A percentile compares a stretch with the other conserved stretches of the same genome.
These are phyloP conservation scores for Nicotiana undulata DNA, from an alignment of 257 asterid genomes.

Conservation along the genomic window DNA sequence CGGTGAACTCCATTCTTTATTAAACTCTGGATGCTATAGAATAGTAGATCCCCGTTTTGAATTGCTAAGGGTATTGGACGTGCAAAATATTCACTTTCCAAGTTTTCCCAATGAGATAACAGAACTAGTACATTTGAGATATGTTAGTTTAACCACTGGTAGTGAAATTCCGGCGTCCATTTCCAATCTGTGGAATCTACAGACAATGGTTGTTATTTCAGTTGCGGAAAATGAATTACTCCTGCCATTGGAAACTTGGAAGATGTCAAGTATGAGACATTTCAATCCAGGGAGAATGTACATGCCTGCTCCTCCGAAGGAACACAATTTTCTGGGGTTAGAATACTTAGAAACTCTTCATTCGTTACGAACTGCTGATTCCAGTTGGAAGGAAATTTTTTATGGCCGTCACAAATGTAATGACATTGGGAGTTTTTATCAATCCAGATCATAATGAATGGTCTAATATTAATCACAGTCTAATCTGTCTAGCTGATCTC, in stretches of 20 bases:
- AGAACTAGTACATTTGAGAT: background rate
- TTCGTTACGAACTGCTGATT: background rate
- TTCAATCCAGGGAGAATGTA: background rate
- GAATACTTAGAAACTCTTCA: background rate
- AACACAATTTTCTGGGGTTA: background rate
- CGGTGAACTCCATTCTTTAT: background rate
- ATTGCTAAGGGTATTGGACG: background rate
- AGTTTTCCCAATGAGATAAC: background rate
- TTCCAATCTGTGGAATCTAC: background rate
- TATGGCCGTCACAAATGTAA: background rate
- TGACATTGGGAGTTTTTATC: background rate
- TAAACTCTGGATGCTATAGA: background rate
- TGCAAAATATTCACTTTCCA: background rate
- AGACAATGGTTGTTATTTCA: background rate
- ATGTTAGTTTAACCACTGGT: background rate
- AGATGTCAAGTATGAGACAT: background rate
- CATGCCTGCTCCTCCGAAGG: background rate
- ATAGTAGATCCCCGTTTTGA: background rate
- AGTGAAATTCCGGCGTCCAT: background rate
- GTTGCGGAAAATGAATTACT: too few species aligned
- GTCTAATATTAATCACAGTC: background rate
- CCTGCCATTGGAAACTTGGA: background rate
- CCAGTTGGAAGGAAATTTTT: background rate
- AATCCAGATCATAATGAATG: background rate
- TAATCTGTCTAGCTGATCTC: background rate